Conservation (phyloP, 495 filamentous ascomycete genomes). For the Saxophila tyrrhenica region DNA sequence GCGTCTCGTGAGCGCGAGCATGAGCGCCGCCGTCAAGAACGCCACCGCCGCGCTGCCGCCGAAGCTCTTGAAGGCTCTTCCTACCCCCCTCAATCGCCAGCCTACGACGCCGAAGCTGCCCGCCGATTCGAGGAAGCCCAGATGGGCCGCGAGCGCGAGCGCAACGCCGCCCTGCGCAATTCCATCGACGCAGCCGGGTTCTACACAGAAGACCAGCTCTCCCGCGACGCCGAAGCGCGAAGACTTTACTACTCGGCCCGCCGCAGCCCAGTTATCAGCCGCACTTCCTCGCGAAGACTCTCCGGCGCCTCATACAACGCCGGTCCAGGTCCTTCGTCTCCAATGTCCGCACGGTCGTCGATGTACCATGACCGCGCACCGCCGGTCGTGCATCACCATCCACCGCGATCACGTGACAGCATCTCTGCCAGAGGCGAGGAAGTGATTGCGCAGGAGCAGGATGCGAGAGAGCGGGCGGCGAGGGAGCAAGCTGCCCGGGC, state of each 20-base stretch:
- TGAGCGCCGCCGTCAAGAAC: too few relatives aligned
- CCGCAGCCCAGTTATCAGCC: not conserved
- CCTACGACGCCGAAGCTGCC: not conserved
- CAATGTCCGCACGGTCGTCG: constrained; percentile 3
- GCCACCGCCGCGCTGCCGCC: constrained; percentile 5
- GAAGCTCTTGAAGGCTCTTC: constrained; percentile 7
- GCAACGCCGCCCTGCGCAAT: not conserved
- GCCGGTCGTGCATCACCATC: constrained; percentile 3
- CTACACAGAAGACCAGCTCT: constrained; percentile 5
- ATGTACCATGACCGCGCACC: not conserved
- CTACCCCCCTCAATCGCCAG: not conserved
- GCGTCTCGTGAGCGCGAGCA: not conserved
- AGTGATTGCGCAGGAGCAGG: constrained; percentile 14
- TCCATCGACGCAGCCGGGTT: not conserved
- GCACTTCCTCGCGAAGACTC: not conserved
- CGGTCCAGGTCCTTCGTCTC: not conserved
- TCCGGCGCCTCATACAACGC: not conserved
- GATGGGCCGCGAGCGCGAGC: constrained; percentile 9
- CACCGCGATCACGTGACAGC: not conserved
- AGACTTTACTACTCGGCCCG: not conserved
- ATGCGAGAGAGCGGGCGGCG: too few relatives aligned
- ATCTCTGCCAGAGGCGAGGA: constrained; percentile 6
- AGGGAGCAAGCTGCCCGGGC: too few relatives aligned
- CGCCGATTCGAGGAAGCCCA: constrained; percentile 7
- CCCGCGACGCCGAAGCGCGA: constrained; percentile 1